These are phyloP conservation scores for Pyrenophora seminiperda DNA, from an alignment of 2,329 filamentous ascomycete species.

Conservation along the genomic window DNA sequence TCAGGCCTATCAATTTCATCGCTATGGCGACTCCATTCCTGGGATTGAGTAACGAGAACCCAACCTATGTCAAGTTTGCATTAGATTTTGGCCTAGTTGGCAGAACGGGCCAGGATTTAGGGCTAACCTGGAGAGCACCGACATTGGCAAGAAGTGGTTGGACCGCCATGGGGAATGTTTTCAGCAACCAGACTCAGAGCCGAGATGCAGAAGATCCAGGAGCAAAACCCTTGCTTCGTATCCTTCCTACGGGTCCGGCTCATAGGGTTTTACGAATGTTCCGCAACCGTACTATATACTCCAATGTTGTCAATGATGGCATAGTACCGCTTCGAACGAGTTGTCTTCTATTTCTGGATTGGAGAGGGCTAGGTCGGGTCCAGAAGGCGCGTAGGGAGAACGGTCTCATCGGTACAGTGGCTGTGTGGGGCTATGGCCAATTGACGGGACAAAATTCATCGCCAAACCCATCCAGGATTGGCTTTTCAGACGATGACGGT, in stretches of 20 bases:
- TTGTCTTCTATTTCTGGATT: constrained; percentile 94
- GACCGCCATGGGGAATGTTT: constrained; percentile 82
- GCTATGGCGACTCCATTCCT: constrained; percentile 85
- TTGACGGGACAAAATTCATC: constrained; percentile 71
- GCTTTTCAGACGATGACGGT: constrained; percentile 37
- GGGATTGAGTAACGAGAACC: constrained; percentile 95
- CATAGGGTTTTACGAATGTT: constrained; percentile 87
- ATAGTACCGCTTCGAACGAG: constrained; percentile 95
- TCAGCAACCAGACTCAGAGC: constrained; percentile 65
- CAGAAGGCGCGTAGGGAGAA: constrained; percentile 93
- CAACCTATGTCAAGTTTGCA: constrained; percentile 94
- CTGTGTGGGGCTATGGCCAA: constrained; percentile 94
- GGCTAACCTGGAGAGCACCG: constrained; percentile 90
- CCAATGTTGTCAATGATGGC: constrained; percentile 96
- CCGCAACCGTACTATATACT: constrained; percentile 88
- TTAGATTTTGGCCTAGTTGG: constrained; percentile 95
- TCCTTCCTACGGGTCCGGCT: constrained; percentile 88
- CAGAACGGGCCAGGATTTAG: constrained; percentile 93
- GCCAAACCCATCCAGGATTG: constrained; percentile 59
- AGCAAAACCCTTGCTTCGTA: constrained; percentile 85
- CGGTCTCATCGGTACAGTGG: constrained; percentile 88
- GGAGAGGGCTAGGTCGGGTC: constrained; percentile 89
- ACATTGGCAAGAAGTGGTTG: constrained; percentile 84
- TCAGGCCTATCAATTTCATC: constrained; percentile 89
- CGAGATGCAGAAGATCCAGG: constrained; percentile 70